Conservation (phyloP, 306 rosid genomes). For the Begonia masoniana region DNA sequence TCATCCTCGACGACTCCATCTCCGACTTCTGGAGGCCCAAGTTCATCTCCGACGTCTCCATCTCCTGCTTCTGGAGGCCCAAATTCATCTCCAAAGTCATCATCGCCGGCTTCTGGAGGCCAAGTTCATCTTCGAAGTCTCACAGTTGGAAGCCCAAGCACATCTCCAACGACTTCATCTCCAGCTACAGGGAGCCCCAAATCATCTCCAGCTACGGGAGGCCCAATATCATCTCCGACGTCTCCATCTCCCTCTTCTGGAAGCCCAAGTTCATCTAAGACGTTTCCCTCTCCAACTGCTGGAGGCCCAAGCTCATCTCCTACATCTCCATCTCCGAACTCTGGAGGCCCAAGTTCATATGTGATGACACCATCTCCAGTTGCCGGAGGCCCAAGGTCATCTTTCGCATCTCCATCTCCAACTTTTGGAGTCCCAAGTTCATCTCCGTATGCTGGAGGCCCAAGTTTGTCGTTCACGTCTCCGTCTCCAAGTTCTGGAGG, state of each 20-base stretch:
- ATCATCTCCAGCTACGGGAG: neutral
- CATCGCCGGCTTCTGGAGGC: neutral
- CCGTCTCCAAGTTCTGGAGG: neutral
- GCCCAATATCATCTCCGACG: too few species aligned
- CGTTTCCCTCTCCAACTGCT: neutral
- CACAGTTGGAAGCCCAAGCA: neutral
- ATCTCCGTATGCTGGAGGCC: neutral
- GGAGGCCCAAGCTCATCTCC: neutral
- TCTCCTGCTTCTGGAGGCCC: neutral
- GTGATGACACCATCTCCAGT: neutral
- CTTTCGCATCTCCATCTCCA: neutral
- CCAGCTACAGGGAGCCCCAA: neutral
- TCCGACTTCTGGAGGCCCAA: neutral
- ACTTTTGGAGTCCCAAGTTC: neutral
- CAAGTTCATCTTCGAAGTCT: neutral
- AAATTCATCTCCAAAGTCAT: constrained; percentile 2
- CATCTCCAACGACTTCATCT: neutral
- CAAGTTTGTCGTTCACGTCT: neutral
- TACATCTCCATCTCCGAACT: neutral
- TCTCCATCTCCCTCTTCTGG: constrained; percentile 5
- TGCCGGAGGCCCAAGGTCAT: neutral
- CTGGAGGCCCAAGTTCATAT: neutral
- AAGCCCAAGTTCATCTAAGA: neutral
- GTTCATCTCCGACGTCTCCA: neutral
- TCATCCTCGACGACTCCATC: constrained; percentile 2